Evolutionary conservation across 176 grass and related monocot species (phyloP), one percentile per base, ranked within the genome.

Genomic region (Oropetium thomaeum): DNA sequence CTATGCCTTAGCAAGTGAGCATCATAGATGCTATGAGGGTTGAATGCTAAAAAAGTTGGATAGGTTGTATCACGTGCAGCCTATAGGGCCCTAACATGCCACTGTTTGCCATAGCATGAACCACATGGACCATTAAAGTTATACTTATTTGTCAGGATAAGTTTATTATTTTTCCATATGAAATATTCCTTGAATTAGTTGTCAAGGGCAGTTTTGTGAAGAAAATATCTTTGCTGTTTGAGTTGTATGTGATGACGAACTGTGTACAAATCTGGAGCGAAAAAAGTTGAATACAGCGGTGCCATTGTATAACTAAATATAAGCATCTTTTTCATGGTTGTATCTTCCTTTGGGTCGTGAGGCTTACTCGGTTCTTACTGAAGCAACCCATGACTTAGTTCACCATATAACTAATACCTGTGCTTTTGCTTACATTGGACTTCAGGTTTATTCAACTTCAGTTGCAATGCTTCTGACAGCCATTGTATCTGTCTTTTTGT

Each of bases 381-480:
- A 52, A 7, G 58, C 58, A 62, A 8, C 31, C 29, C 5, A 6
- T 33, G 15, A 62, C 58, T 33, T 62, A 19, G 14, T 60, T 31
- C n/a, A 25, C 11, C 7, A 69, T 30, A 69, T 69, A 47, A 12
- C 27, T 70, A 31, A 33, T 7, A 75, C 37, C 27, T 62, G 41
- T 34, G 22, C 22, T 43, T 81, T 81, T 44, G 14, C 28, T 61
- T 12, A 47, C 63, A 33, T 15, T 86, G 60, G 17, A 57, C 14
- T n/a, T 65, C 88, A 88, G 92, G 88, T 95, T 39, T 88, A 91
- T 63, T 91, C 88, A 48, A 95, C 92, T n/a, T 91, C 85, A 30
- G 83, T 91, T 30, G 92, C 92, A 30, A 91, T 96, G 85, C 84
- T 96, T 47, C 34, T 96, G 55, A 91, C 92, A 14, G 86, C 86